Base-by-base conservation (phyloP, 164 flowering plant species). In the Akebia trifoliata region DNA sequence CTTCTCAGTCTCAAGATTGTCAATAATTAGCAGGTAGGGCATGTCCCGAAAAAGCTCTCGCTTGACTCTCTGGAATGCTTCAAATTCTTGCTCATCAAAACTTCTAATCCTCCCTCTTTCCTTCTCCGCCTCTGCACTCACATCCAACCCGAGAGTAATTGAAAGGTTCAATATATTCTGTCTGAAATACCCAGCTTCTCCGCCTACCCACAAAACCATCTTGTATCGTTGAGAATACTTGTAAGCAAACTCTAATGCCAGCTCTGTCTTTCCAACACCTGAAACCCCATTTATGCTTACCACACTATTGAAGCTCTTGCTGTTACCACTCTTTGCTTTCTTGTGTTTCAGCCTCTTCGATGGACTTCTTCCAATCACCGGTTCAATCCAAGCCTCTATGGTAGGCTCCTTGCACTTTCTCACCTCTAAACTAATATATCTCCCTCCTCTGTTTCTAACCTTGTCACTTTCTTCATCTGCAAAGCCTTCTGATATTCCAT, bases 131-230 rank as follows among this genome's bases (percentile, higher is more conserved):
- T 90, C 95, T 38, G 93, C 95, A 69, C 87, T 82, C 50, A 90
- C 83, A 69, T 90, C 93, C 56, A 87, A 59, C 22, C 95, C 95
- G 63, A 90, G 56, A 56, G 70, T 77, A 45, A 70, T 46, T 0
- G 95, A 83, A 31, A 90, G 43, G 34, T 90, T 87, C 57, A 90
- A 46, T 54, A 90, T 72, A 62, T 84, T 90, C 57, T 90, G 97
- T 70, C 95, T 74, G 55, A 90, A 78, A 57, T 84, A 81, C 50
- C 81, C 60, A 43, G 93, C 82, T 72, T 90, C 95, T 17, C 97
- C 95, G 6, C 93, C 93, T 2, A 85, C 79, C 97, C 97, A 90
- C 63, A 90, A 50, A 18, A 90, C 95, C 97, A 77, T 81, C 71
- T 82, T 87, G 68, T 90, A 90, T 60, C 93, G 81, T 60, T 84